Percentiles rank a stretch among this genome's conserved stretches.
Conservation (phyloP, 2,329 filamentous ascomycete species). For the Fusarium keratoplasticum region DNA sequence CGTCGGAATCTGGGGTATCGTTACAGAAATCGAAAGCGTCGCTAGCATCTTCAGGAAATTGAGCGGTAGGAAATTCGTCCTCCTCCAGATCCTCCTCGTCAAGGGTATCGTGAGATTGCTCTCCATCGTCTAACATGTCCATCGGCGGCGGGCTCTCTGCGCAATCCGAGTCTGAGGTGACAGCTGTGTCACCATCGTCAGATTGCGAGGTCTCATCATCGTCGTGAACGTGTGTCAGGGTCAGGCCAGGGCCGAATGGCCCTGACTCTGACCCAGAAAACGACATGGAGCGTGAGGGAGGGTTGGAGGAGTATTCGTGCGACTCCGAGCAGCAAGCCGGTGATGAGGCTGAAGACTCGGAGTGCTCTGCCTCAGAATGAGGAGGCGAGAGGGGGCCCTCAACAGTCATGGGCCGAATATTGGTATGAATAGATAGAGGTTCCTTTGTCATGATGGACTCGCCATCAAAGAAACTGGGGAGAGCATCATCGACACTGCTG, state of each 20-base stretch:
- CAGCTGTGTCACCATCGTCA: constrained; percentile 57
- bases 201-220: constrained; percentile 60
- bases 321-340: constrained; percentile 48
- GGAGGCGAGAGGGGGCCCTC: constrained; percentile 53
- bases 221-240: constrained; percentile 47
- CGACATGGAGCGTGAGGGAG: constrained; percentile 62
- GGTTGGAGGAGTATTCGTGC: constrained; percentile 50
- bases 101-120: constrained; percentile 46
- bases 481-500: constrained; percentile 54
- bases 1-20: constrained; percentile 56
- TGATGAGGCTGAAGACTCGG: constrained; percentile 56
- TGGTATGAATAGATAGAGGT: constrained; percentile 49
- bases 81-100: constrained; percentile 49
- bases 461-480: constrained; percentile 58
- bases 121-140: constrained; percentile 46
- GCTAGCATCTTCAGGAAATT: constrained; percentile 54
- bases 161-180: constrained; percentile 59
- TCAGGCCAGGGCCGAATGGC: constrained; percentile 48
- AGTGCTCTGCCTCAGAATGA: constrained; percentile 62
- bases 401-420: constrained; percentile 34
- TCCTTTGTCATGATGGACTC: constrained; percentile 59
- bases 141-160: constrained; percentile 53
- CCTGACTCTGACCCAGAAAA: constrained; percentile 64
- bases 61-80: constrained; percentile 53
- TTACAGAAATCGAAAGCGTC: constrained; percentile 49